Evolutionary conservation across 2,329 filamentous ascomycete species (phyloP), one percentile per base, ranked within the genome.

Genomic region (Aureobasidium uvarum): DNA sequence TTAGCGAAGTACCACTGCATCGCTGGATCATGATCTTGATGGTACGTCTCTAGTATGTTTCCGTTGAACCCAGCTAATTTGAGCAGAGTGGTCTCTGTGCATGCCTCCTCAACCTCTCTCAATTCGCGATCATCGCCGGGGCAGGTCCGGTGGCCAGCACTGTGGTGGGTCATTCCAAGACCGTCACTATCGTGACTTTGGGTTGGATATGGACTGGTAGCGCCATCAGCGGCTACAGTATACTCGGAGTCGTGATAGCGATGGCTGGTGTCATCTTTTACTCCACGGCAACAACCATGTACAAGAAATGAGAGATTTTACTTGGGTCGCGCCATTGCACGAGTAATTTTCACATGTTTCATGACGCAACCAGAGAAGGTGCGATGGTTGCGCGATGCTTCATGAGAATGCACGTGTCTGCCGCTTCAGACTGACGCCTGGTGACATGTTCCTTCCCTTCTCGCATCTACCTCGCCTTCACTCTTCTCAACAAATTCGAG

Each of bases 61-160:
- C 11, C n/a, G 33, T 10, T 11, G 13, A 33, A 5, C 2, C 39
- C 7, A 46, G 55, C 55, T 59, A 23, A 59, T 13, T 6, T 18
- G 38, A 5, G n/a, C 51, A 88, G 84, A 88, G 85, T 65, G 87
- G 86, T 20, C 67, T 83, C 7, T 85, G 88, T 68, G 87, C 87
- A 11, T 83, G 83, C 43, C 76, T 88, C 64, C 87, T 89, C 76
- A 89, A 89, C 73, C 68, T 76, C 18, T 72, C 72, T 5, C 74
- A 76, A 58, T 75, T 75, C 65, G 62, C 72, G 31, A 75, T 76
- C 68, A 74, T 76, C 62, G 70, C 73, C 28, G 71, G 72, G 48
- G 71, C 70, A 20, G 74, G 74, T 16, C 68, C 74, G 14, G 72
- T 76, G 3, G 72, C 70, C 45, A 75, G 72, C 56, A 76, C 73